Evolutionary conservation across 1,139 yeast genomes (phyloP), one percentile per base, ranked within the genome.

Genomic region (Candida sp.): DNA sequence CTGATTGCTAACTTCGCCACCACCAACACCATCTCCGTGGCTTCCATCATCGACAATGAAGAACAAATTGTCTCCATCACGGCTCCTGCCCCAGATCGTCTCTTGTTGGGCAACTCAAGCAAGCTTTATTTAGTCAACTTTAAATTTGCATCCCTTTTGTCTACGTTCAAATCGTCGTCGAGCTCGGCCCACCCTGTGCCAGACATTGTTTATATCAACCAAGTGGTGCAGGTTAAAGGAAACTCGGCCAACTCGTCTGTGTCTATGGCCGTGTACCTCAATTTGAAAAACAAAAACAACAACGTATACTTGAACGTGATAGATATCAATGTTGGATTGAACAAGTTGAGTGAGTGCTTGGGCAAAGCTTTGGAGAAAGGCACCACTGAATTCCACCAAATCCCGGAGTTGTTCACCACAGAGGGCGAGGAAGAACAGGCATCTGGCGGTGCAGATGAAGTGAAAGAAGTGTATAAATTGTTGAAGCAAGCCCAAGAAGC

Each of bases 261-360:
- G 47, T 71, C 85, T 0, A 69, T 73, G 63, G 77, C 77, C n/a
- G 63, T 80, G 48, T 74, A 72, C 56, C 64, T 80, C 47, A 68
- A 76, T 51, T 68, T 70, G 51, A 77, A 78, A 52, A 60, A 66
- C 22, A 77, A 73, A 57, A 78, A 78, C 55, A 78, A 80, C 49
- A 72, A 72, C 49, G 71, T 78, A 31, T 70, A 73, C 49, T 67
- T 81, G 54, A 76, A 78, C 56, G 68, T 77, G 45, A 68, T 77
- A 50, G 81, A 85, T 47, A 77, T 88, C 33, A 84, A 85, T 55
- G 83, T 86, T 17, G 96, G 96, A 2, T 69, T 81, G 38, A 92
- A 93, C 56, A 84, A 84, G 46, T 75, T 91, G 55, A 79, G 84
- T 54, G 94, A 90, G 59, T 85, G 91, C 32, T 66, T 90, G 45